A percentile compares a stretch with the other conserved stretches of the same genome.
phyloP scores from a whole-genome alignment of 2,329 filamentous ascomycete species.

The Aspergillus novoparasiticus region DNA sequence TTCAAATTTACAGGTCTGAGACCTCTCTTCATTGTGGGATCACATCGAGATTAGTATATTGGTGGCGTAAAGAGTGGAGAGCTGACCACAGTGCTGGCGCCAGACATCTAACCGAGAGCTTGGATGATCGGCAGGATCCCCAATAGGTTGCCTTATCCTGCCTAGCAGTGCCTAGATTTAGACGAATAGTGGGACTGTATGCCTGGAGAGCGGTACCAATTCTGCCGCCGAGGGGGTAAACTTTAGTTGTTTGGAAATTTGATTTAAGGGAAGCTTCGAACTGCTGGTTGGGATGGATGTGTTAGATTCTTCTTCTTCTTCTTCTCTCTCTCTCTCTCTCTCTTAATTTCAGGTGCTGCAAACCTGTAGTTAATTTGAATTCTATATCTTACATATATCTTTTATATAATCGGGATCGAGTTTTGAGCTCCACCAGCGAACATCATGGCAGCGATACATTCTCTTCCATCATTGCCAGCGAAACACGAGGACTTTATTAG shows the following conservation, averaged over 20 bases:
- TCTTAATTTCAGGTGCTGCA: background rate
- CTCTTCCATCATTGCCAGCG: slow-evolving; percentile 31
- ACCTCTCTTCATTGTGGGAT: background rate
- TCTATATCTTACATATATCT: too few relatives aligned
- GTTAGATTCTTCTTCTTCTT: too few relatives aligned
- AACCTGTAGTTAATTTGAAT: background rate
- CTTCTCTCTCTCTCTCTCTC: background rate
- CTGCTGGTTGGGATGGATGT: background rate
- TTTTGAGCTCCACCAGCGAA: background rate
- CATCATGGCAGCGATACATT: slow-evolving; percentile 11
- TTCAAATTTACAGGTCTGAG: background rate
- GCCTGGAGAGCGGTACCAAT: background rate
- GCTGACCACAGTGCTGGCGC: background rate
- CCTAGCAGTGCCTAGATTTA: slow-evolving; percentile 4
- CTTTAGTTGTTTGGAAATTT: background rate
- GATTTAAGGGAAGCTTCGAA: background rate
- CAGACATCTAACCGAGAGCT: background rate
- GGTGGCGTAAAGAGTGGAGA: background rate
- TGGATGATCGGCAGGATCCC: background rate
- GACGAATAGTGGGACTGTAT: background rate
- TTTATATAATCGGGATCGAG: background rate
- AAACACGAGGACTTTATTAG: slow-evolving; percentile 31
- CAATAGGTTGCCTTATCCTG: slow-evolving; percentile 3
- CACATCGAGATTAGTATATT: background rate
- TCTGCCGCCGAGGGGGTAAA: background rate